Evolutionary conservation across 1,139 yeast genomes (phyloP), one percentile per base, ranked within the genome.

Genomic region (Debaryomyces sp.): DNA sequence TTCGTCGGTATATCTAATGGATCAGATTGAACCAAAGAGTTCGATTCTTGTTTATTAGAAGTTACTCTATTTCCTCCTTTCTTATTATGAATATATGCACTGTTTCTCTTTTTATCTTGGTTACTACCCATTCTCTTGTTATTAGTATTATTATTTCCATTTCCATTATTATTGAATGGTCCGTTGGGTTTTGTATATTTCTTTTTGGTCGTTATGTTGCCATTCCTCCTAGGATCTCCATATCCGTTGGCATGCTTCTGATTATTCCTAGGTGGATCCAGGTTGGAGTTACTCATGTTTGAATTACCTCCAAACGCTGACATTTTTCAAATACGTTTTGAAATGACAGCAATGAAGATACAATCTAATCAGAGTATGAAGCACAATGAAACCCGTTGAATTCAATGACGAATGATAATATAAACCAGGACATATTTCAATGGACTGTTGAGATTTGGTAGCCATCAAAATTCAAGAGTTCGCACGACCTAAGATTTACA

Each of bases 271-370:
- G 36, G 13, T 13, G 41, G 41, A 23, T 27, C 44, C 41, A 35
- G 38, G 32, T 33, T 42, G 46, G 41, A 23, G 30, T 40, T 49
- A 47, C 13, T 30, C 36, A 41, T 41, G n/a, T 51, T 40, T 33
- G 58, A 41, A 41, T 52, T 55, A 35, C 63, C 59, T 45, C 63
- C 67, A 55, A 64, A 63, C 43, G 64, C 63, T 42, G 70, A 64
- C 67, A 65, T 63, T 37, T n/a, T 43, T 29, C 39, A 37, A 42
- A 29, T 22, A 33, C 24, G 32, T 38, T 35, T 26, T 36, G 18
- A 15, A 32, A 27, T 33, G 45, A 43, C 43, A 43, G 44, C 36
- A 33, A 18, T 34, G 32, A 41, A 45, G 43, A 23, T 29, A 22
- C 36, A 37, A 24, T 40, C 37, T 32, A 39, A 43, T 46, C 40